These are phyloP conservation scores for Solanum piurae DNA, from an alignment of 257 asterid genomes.

Conservation along the genomic window DNA sequence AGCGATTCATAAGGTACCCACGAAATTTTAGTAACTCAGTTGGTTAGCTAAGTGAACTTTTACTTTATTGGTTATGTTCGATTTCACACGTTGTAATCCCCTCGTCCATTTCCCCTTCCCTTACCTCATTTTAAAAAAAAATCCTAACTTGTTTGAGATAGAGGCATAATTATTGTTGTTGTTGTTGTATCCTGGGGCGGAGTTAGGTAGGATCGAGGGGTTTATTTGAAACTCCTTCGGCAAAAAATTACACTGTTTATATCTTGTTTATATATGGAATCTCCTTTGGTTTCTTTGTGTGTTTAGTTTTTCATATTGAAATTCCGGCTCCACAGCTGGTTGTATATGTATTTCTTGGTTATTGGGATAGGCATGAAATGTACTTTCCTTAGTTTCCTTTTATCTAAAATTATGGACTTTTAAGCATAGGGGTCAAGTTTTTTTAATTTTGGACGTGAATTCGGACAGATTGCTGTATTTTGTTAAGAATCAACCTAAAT, in stretches of 20 bases:
- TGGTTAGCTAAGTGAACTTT: neutral
- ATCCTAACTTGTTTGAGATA: neutral
- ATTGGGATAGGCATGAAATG: neutral
- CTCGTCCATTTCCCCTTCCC: neutral
- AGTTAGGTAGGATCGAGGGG: neutral
- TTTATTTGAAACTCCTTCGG: neutral
- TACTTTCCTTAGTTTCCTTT: neutral
- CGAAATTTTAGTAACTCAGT: neutral
- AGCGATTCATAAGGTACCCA: slow-evolving; percentile 45
- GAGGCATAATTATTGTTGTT: neutral
- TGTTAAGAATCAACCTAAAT: neutral
- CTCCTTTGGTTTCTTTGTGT: neutral
- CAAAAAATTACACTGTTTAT: neutral
- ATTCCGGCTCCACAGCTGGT: neutral
- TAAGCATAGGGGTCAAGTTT: neutral
- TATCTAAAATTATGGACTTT: neutral
- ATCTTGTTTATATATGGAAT: neutral
- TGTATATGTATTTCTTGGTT: neutral
- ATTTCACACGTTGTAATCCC: neutral
- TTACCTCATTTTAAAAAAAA: neutral
- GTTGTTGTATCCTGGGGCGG: neutral
- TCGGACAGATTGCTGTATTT: neutral
- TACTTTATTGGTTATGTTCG: neutral
- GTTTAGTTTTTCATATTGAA: neutral
- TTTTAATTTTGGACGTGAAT: neutral